A percentile compares a stretch with the other conserved stretches of the same genome.
Conservation (phyloP, 2,329 filamentous ascomycete genomes). For the Pseudopithomyces chartarum region DNA sequence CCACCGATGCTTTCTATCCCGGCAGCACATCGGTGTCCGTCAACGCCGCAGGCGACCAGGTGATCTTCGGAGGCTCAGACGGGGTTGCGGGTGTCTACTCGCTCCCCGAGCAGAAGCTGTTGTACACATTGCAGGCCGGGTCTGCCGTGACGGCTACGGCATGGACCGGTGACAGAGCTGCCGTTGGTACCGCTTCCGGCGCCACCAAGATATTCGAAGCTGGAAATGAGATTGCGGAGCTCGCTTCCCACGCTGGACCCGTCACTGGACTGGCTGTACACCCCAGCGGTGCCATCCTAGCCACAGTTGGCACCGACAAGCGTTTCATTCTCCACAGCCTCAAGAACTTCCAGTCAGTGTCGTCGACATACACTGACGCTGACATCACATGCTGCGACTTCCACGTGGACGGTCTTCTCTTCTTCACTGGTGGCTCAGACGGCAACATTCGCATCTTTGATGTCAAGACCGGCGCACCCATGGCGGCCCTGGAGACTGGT, state of each 20-base stretch:
- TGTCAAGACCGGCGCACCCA: conserved; percentile 76
- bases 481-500: conserved; percentile 70
- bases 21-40: conserved; percentile 63
- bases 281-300: conserved; percentile 80
- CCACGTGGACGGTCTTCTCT: conserved; percentile 94
- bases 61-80: conserved; percentile 74
- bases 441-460: conserved; percentile 90
- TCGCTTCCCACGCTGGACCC: conserved; percentile 82
- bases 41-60: conserved; percentile 66
- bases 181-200: conserved; percentile 77
- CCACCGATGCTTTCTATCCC: conserved; percentile 63
- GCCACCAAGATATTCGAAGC: conserved; percentile 78
- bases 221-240: conserved; percentile 69
- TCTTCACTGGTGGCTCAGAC: conserved; percentile 79
- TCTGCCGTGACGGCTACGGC: conserved; percentile 69
- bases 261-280: conserved; percentile 80
- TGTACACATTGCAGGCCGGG: conserved; percentile 67
- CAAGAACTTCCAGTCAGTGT: conserved; percentile 67
- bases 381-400: conserved; percentile 80
- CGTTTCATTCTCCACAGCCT: conserved; percentile 91
- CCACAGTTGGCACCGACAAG: conserved; percentile 89
- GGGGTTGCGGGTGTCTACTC: conserved; percentile 80
- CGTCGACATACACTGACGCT: conserved; percentile 79
- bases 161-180: conserved; percentile 71
- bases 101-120: conserved; percentile 74